Evolutionary conservation across 2,329 filamentous ascomycete species (phyloP), one percentile per base, ranked within the genome.

Genomic region (Ambrosiella xylebori): DNA sequence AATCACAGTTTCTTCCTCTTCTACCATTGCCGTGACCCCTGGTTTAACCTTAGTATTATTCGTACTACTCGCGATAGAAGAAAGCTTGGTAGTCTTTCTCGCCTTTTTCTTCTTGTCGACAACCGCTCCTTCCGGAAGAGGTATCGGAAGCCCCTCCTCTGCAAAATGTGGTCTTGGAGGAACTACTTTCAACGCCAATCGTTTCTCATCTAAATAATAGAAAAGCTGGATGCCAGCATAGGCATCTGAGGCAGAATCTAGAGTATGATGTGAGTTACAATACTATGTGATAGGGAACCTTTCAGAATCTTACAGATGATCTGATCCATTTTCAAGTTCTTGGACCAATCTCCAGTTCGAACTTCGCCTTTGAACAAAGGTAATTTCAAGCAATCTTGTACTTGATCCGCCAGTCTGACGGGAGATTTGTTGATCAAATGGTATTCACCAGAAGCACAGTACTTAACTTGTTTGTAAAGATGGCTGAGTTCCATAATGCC

Each of bases 401-500:
- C 84, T 66, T 91, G 86, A 0, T 69, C 73, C 1, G 84, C 81
- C 54, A 96, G 71, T 1, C 77, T 74, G 8, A 91, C 82, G 5
- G 81, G 70, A 55, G 67, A 75, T 65, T 81, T 86, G 68, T 87
- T 85, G 65, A 91, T 79, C 13, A 76, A 67, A 2, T 73, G 67
- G 3, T 73, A 75, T 54, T 61, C 58, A 5, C 72, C 71, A 57
- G 68, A 68, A 27, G 72, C 69, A 0, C 78, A 80, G 65, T 81
- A 84, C 61, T 82, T 88, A 62, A 95, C 78, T 9, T 95, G 71
- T 63, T 81, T 86, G 69, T 90, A 84, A 27, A 95, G 70, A 66
- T 95, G 85, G 66, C 86, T 91, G 7, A 95, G 75, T 69, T 96
- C 90, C 61, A 95, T 79, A 3, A 87, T 71, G 0, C 86, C 86